Base-by-base conservation (phyloP, 2,329 filamentous ascomycete species). In the Trichoderma polysporum region DNA sequence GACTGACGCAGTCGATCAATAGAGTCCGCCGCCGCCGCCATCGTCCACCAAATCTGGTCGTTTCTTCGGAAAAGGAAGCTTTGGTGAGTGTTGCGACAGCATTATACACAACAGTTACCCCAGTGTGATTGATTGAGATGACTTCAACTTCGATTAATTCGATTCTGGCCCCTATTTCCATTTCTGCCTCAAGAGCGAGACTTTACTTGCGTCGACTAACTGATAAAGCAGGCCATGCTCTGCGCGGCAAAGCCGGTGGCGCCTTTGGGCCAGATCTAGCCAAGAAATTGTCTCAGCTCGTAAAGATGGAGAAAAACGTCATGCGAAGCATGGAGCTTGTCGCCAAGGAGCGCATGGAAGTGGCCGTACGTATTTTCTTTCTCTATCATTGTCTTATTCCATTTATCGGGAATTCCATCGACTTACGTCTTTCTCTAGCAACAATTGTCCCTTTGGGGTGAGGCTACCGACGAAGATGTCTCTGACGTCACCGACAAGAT, bases 221-320 rank as follows among this genome's bases (percentile, higher is more conserved):
- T 5, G 12, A 61, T 31, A 35, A 19, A 7, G 29, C 57, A 87
- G 86, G 86, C 70, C 88, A 90, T 86, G 85, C 86, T 69, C 87
- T 93, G 77, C 87, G 91, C 74, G 86, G 88, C 76, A 90, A 90
- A 76, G 86, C 90, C 50, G 90, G 91, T 70, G 91, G 91, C 72
- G 90, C 91, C 73, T 93, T 93, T 71, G 87, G 88, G 70, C 87
- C 94, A 67, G 95, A 99, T 75, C 89, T 99, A 68, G 91, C 95
- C 68, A 97, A 97, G 87, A 99, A 99, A 87, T 90, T 99, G 70
- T 93, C 94, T 47, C 92, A 97, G 83, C 88, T 99, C 62, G 95
- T 99, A 70, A 99, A 99, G 88, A 99, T 99, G 95, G 95, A 99
- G 84, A 99, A 99, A 89, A 98, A 99, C 78, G 92, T 97, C 66